Base-by-base conservation (phyloP, 2,329 filamentous ascomycete species). In the Neofusicoccum sp. region DNA sequence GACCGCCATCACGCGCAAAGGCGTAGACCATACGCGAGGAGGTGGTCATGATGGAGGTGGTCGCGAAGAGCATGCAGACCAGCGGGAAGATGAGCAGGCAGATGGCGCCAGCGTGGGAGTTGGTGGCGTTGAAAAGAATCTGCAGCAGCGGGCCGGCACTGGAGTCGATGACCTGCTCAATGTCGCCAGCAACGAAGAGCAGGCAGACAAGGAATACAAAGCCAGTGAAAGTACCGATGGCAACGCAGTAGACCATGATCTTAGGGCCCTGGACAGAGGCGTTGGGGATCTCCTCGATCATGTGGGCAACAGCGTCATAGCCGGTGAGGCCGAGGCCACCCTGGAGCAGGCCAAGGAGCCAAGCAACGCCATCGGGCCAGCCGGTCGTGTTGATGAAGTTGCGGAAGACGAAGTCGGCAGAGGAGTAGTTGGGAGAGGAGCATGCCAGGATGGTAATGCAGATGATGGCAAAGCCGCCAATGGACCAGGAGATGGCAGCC, bases 401-500 rank as follows among this genome's bases (percentile, higher is more conserved):
- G 4, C 81, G 78, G 64, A 89, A 90, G 9, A 90, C 88, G 57
- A 88, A 89, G 8, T 80, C 71, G 14, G 80, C 88, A 6, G 80
- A 82, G 66, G 86, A 86, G 68, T 84, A 91, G 64, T 87, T 77
- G 0, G 86, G 86, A 1, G 87, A 82, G 0, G 87, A 80, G 67
- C 86, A 89, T 3, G 87, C 81, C 51, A 92, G 75, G 0, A 89
- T 78, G 0, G 88, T 89, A 63, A 90, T 89, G 63, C 80, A 88
- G 65, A 91, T 89, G 61, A 91, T 77, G 44, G 83, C 75, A 65
- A 91, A 90, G 0, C 89, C 89, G 1, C 79, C 73, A 2, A 91
- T 77, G 2, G 85, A 89, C 89, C 88, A 91, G 54, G 86, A 81
- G 65, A 91, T 88, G 1, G 88, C 88, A 16, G 80, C 80, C 69